These are phyloP conservation scores for Penicillium salamii DNA, from an alignment of 495 filamentous ascomycete species.

Conservation along the genomic window DNA sequence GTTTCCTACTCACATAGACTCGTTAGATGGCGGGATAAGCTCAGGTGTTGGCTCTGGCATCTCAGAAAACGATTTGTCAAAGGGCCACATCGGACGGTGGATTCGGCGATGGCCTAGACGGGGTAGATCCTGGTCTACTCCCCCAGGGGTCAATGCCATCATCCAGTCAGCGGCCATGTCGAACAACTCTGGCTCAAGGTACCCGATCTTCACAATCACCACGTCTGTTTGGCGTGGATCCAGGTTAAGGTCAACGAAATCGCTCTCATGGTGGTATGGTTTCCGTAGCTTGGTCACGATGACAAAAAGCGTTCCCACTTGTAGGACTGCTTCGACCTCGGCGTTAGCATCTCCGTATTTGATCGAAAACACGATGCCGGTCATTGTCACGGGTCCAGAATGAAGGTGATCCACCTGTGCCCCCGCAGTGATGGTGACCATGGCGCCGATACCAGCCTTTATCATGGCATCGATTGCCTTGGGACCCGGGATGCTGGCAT, in stretches of 20 bases:
- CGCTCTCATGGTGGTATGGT: constrained; percentile 54
- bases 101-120: constrained; percentile 50
- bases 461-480: constrained; percentile 43
- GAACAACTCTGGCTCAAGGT: constrained; percentile 56
- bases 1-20: too few relatives aligned
- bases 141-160: constrained; percentile 52
- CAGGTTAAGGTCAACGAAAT: constrained; percentile 52
- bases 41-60: constrained; percentile 38
- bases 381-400: constrained; percentile 51
- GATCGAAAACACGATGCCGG: constrained; percentile 51
- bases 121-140: constrained; percentile 53
- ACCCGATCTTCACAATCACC: constrained; percentile 60
- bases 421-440: constrained; percentile 52
- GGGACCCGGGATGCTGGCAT: constrained; percentile 54
- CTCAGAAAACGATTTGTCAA: constrained; percentile 38
- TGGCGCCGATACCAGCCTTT: constrained; percentile 48
- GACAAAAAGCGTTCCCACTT: constrained; percentile 51
- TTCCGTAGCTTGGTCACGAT: constrained; percentile 56
- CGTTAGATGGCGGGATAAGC: constrained; percentile 44
- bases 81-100: constrained; percentile 55
- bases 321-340: constrained; percentile 48
- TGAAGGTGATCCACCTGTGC: constrained; percentile 54
- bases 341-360: constrained; percentile 52
- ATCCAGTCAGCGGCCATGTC: constrained; percentile 56
- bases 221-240: constrained; percentile 46